Evolutionary conservation across 345 rosid species (phyloP), one percentile per base, ranked within the genome.

Genomic region (Eucalyptus cloeziana): DNA sequence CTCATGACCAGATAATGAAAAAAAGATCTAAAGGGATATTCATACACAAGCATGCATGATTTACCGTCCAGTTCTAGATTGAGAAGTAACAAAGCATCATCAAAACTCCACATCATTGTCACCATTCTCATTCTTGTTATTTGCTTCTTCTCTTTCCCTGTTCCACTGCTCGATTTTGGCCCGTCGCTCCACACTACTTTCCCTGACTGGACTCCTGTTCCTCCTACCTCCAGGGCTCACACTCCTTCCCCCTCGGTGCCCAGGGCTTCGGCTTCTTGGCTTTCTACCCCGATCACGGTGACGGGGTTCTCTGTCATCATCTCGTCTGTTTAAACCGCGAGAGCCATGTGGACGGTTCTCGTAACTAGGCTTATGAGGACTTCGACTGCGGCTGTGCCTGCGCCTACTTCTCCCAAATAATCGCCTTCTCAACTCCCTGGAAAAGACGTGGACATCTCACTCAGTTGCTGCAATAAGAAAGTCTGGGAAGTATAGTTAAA

Each of bases 111-210:
- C 17, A 86, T 88, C 52, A 85, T 56, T 16, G 43, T 56, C 16
- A 24, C 67, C 83, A 30, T 86, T 85, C 43, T 86, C 88, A 86
- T 56, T 49, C 47, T 89, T 85, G 54, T 54, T 86, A 50, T 86
- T 64, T 25, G 60, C 88, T n/a, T 89, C 90, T 49, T 25, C 90
- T 33, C 90, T 94, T 86, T 94, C 96, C 92, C 93, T 91, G 89
- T 94, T 94, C 95, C 96, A 94, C 76, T 90, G 95, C 90, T 92
- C 95, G 44, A 94, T 94, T 89, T 91, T 94, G 25, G 95, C 96
- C 87, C 94, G 87, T 76, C 95, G 92, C 89, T 94, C 96, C 27
- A 51, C 95, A 89, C 95, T 94, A 51, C 92, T 90, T 87, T 94
- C 95, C 86, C 95, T 89, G 49, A 87, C 94, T 12, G 93, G 94